These are phyloP conservation scores for Starmerella stellata DNA, from an alignment of 805 yeast species.

Conservation along the genomic window DNA sequence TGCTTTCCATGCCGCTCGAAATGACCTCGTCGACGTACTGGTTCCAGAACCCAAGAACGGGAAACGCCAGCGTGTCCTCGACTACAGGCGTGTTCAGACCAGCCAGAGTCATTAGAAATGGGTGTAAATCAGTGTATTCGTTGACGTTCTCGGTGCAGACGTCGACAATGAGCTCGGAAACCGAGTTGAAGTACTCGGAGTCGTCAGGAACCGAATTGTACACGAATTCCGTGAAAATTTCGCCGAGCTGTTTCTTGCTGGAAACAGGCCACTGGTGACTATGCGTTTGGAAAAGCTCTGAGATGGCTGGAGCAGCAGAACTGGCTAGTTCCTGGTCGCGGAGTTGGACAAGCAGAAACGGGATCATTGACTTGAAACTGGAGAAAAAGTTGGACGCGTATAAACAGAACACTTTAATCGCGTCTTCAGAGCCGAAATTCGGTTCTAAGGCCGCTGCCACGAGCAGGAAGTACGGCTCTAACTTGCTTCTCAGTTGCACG, in stretches of 20 bases:
- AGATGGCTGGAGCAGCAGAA: background rate
- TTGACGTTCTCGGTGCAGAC: constrained; percentile 11
- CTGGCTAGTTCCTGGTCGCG: constrained; percentile 1
- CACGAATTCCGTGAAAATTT: background rate
- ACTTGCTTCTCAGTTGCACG: constrained; percentile 7
- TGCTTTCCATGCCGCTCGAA: constrained; percentile 23
- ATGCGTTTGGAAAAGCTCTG: constrained; percentile 3
- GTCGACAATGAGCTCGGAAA: constrained; percentile 12
- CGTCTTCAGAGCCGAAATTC: background rate
- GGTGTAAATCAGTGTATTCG: constrained; percentile 5
- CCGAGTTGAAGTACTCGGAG: constrained; percentile 6
- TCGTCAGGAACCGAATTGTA: constrained; percentile 3
- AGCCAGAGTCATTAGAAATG: constrained; percentile 9
- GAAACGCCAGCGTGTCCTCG: constrained; percentile 19
- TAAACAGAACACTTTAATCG: constrained; percentile 7
- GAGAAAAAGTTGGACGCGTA: constrained; percentile 14
- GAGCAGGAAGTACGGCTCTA: constrained; percentile 5
- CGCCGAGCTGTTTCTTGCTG: background rate
- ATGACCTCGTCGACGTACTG: constrained; percentile 20
- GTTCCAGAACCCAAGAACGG: constrained; percentile 23
- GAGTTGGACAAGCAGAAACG: constrained; percentile 5
- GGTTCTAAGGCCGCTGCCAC: background rate
- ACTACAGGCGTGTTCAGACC: constrained; percentile 13
- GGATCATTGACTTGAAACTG: constrained; percentile 4
- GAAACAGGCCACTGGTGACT: constrained; percentile 8